These are phyloP conservation scores for Wakefieldia striispora DNA, from an alignment of 768 basidiomycete species.

Conservation along the genomic window DNA sequence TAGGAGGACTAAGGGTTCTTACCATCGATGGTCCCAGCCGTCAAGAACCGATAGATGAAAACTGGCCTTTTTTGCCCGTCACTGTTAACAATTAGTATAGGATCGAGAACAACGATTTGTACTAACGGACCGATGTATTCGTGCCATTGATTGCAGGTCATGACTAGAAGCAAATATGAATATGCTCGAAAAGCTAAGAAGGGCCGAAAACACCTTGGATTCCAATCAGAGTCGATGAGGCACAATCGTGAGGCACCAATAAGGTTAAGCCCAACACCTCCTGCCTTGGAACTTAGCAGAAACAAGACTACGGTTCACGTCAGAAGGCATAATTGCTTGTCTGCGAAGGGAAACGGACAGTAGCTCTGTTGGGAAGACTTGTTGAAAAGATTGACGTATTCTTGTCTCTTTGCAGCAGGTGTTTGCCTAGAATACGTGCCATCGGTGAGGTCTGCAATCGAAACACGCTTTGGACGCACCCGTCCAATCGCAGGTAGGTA, in stretches of 20 bases:
- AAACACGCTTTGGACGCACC: slow-evolving; percentile 40
- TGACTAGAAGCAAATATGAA: slow-evolving; percentile 46
- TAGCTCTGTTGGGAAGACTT: slow-evolving; percentile 64
- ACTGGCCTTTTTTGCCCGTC: slow-evolving; percentile 94
- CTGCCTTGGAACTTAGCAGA: slow-evolving; percentile 91
- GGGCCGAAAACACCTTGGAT: slow-evolving; percentile 60
- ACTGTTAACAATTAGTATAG: slow-evolving; percentile 37
- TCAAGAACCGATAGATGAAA: slow-evolving; percentile 85
- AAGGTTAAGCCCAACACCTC: slow-evolving; percentile 91
- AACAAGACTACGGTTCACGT: slow-evolving; percentile 65
- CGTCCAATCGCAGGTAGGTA: slow-evolving; percentile 83
- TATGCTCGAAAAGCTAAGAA: neutral
- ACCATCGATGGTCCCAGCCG: slow-evolving; percentile 90
- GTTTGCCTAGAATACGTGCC: slow-evolving; percentile 54
- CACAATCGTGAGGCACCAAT: slow-evolving; percentile 88
- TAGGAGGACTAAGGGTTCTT: slow-evolving; percentile 12
- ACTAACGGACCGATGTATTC: slow-evolving; percentile 76
- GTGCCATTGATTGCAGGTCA: slow-evolving; percentile 96
- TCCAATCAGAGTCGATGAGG: slow-evolving; percentile 91
- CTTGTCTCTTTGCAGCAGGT: slow-evolving; percentile 72
- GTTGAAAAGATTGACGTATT: slow-evolving; percentile 89
- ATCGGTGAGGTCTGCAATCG: slow-evolving; percentile 1
- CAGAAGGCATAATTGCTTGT: neutral
- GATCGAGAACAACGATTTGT: neutral
- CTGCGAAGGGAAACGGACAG: slow-evolving; percentile 45